Conservation (phyloP, 108 stramenopile species). For the Skeletonema potamos region DNA sequence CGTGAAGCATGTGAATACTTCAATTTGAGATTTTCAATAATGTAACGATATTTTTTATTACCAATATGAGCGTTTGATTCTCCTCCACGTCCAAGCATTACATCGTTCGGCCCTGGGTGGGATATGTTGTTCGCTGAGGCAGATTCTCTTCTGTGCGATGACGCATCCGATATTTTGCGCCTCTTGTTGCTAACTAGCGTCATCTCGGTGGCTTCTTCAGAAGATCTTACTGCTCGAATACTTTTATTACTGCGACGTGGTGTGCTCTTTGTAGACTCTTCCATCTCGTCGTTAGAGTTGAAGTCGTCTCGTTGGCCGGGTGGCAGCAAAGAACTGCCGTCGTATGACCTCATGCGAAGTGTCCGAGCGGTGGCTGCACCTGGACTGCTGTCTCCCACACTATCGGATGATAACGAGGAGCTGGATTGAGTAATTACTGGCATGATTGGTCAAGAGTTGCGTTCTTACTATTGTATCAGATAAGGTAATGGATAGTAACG, state of each 20-base stretch:
- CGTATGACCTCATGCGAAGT: background rate
- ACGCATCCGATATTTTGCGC: background rate
- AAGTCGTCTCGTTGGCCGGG: background rate
- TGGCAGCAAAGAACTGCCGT: background rate
- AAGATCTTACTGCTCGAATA: background rate
- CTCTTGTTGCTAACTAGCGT: background rate
- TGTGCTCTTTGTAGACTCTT: background rate
- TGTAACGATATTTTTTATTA: slow-evolving; percentile 12
- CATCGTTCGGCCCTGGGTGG: slow-evolving; percentile 6
- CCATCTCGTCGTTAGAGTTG: background rate
- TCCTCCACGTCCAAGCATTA: slow-evolving; percentile 28
- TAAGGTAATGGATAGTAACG: too few species aligned
- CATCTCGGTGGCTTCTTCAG: background rate
- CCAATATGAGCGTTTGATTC: slow-evolving; percentile 21
- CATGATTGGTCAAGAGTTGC: background rate
- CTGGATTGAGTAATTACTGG: background rate
- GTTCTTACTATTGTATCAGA: background rate
- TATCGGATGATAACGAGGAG: background rate
- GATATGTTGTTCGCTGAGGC: background rate
- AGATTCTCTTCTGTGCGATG: background rate
- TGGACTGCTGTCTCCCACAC: background rate
- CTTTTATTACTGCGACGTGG: background rate
- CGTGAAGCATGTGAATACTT: background rate
- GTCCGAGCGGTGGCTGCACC: background rate
- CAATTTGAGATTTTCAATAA: slow-evolving; percentile 5